Base-by-base conservation (phyloP, 2,329 filamentous ascomycete genomes). In the Catunica adiposa region DNA sequence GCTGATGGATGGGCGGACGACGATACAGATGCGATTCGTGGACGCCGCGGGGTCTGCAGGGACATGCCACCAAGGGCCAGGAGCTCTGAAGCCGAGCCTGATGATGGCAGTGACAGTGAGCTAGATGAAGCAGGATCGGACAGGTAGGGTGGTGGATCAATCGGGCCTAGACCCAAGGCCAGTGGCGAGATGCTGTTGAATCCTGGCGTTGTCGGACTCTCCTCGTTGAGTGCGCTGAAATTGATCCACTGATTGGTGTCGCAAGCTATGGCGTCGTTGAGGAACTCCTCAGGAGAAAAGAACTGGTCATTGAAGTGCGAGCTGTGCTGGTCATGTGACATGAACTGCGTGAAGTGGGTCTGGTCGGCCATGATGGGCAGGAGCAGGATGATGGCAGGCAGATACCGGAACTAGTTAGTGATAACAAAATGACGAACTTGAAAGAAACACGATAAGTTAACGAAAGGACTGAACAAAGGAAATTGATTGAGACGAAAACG, bases 31-130 rank as follows among this genome's bases (percentile, higher is more conserved):
- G 46, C 34, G 22, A 57, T 57, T 15, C 56, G 56, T 2, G 56
- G 51, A 15, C 46, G 29, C 15, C 47, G 56, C 15, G 56, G 56
- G 11, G 56, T 53, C 42, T 54, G 46, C 22, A 57, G 23, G 5
- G 56, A 50, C n/a, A 57, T 57, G 14, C 51, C 29, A 46, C 48
- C 34, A n/a, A 57, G 31, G 8, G 46, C 51, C 37, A 57, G 34
- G 17, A 57, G 25, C 22, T 57, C 56, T 51, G 51, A 50, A 34
- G 51, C 34, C 17, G 56, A 57, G 9, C 40, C 51, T 9, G 56
- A 48, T 20, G 31, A 26, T 44, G 25, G 31, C 7, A 50, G 26
- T 17, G n/a, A 25, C 7, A 50, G 40, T 17, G n/a, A 25, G 50
- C 54, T 25, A 22, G 38, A 44, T n/a, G 17, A 17, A 22, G 51